Base-by-base conservation (phyloP, 2,329 filamentous ascomycete genomes). In the Diaporthe helianthi region DNA sequence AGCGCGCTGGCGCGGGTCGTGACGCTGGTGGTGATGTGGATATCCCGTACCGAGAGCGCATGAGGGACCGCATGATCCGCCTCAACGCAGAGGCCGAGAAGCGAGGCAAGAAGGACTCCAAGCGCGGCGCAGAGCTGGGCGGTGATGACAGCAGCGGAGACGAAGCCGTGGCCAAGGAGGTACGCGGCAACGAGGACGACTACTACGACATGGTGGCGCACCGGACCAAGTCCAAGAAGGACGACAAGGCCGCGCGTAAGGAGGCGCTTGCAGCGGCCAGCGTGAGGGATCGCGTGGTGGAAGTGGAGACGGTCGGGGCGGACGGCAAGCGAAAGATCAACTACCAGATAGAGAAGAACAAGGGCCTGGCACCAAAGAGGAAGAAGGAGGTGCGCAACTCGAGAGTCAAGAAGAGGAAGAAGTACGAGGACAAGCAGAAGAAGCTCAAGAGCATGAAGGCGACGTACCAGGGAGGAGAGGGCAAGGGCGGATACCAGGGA, bases 401-500 rank as follows among this genome's bases (percentile, higher is more conserved):
- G 44, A 87, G 96, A 79, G 95, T 98, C 73, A 99, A 98, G 91
- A 98, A 98, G 91, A 90, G 93, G 81, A 93, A 93, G 89, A 94
- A 93, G 89, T 99, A 89, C 80, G 94, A 97, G 78, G 92, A 94
- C 80, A 98, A 97, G 87, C 92, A 95, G 88, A 98, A 98, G 92
- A 98, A 98, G 86, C 82, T 98, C 77, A 89, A 89, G 76, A 95
- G 92, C 78, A 93, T 94, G 84, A 93, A 92, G 83, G 88, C 92
- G 10, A 85, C 93, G 17, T 98, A 94, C 83, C 93, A 94, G 81
- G 93, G 93, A 74, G 92, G 93, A 71, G 90, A 97, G 82, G 90
- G 92, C 74, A 89, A 88, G 77, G 92, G 93, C 76, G 92, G 94
- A 66, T 99, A 99, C 83, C 89, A 89, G 73, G 96, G 96, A 83